Base-by-base conservation (phyloP, 176 grass and related monocot genomes). In the Aegilops bicornis region DNA sequence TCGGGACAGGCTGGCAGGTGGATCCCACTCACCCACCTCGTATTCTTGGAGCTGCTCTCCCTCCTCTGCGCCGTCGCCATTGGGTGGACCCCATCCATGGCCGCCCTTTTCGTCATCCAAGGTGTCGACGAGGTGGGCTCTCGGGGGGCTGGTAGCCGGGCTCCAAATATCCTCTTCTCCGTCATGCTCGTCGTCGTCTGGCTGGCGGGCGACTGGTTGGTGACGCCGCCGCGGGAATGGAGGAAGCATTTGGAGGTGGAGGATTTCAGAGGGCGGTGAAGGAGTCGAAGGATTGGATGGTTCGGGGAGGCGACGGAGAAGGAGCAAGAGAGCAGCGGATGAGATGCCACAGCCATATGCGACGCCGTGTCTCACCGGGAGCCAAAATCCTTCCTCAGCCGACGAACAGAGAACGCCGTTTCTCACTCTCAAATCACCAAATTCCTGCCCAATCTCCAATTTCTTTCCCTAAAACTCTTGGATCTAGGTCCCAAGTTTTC, bases 331-430 rank as follows among this genome's bases (percentile, higher is more conserved):
- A 56, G 69, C 14, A 76, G 78, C 27, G 80, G 71, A 10, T 63
- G 78, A 54, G 50, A 52, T 76, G 9, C 48, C n/a, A 86, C 50
- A 16, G 83, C 70, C 88, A 90, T 90, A 65, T 52, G 39, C 9
- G 31, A 32, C 20, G 47, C 24, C 43, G 22, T 17, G 23, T 69
- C 32, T 69, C 66, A 69, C 66, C 66, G 31, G 66, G 31, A 30
- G 15, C 52, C 52, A 56, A 56, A 56, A 56, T 56, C 16, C 52
- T 56, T 56, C 16, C 52, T 56, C 52, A 6, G 16, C 6, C 16
- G 52, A 56, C 47, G 47, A 50, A 50, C 14, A 50, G 47, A 15
- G 47, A 1, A 50, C 14, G 14, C 13, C 47, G 47, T 16, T 50
- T 50, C 14, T 50, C 47, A 50, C 47, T 50, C 47, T 50, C 47